Percentiles rank a stretch among this genome's conserved stretches.
These are phyloP conservation scores for Fusarium sp. DNA, from an alignment of 2,329 filamentous ascomycete species.

Conservation along the genomic window DNA sequence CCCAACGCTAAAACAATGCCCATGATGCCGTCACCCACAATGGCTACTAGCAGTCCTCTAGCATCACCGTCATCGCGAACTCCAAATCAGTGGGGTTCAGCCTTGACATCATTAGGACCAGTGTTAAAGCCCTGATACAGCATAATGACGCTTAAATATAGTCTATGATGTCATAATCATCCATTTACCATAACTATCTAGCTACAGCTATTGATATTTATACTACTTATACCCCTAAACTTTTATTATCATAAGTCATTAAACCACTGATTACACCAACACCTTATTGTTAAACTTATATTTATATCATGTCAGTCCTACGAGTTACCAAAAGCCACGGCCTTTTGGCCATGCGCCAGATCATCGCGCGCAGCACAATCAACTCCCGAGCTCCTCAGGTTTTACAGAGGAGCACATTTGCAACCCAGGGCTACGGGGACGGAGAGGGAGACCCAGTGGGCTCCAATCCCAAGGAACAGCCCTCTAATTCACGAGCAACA, in stretches of 20 bases:
- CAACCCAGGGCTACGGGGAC: not conserved
- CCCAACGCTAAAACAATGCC: not conserved
- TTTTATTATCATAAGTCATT: not conserved
- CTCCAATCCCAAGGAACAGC: not conserved
- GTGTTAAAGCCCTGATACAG: not conserved
- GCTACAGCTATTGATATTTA: not conserved
- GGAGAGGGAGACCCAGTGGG: not conserved
- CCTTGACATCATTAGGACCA: slow-evolving; percentile 1
- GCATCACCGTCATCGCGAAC: not conserved
- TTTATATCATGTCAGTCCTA: not conserved
- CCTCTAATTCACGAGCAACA: slow-evolving; percentile 5
- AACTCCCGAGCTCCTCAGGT: not conserved
- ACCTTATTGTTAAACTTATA: not conserved
- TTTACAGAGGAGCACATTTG: not conserved
- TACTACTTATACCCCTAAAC: not conserved
- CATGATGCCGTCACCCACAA: not conserved
- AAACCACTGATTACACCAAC: not conserved
- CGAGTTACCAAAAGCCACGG: not conserved
- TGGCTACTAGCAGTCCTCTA: not conserved
- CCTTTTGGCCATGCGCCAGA: not conserved
- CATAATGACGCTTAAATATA: not conserved
- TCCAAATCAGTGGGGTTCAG: not conserved
- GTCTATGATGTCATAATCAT: slow-evolving; percentile 10
- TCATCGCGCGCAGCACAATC: not conserved
- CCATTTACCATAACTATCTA: not conserved